Evolutionary conservation across 768 basidiomycete species (phyloP), one percentile per base, ranked within the genome.

Genomic region (Hypholoma fasciculare): DNA sequence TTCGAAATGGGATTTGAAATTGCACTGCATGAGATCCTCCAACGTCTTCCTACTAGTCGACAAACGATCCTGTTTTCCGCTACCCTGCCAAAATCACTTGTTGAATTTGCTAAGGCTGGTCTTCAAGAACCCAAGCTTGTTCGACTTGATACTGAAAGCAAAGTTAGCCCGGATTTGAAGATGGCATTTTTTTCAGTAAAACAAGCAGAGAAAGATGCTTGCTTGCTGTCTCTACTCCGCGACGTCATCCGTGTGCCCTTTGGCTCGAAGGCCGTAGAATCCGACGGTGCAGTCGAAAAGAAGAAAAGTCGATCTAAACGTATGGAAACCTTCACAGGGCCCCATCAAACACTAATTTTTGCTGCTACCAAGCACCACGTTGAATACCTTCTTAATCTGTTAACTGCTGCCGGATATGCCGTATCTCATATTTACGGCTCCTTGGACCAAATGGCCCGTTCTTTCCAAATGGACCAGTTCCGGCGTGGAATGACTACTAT

Each of bases 1-100:
- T 99, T 99, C 72, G 97, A 99, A 70, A 92, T 98, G 87, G 97
- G 97, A 27, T 99, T 99, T 72, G 91, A 93, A 65, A 86, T 88
- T 2, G 90, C 96, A 50, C 82, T 99, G 37, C 89, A 87, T 53
- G 96, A 98, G 73, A 96, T 98, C 63, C 78, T 99, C 13, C 83
- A 89, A 64, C 92, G 95, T 34, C 85, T 99, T 52, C 95, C 96
- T 12, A 58, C 86, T 0, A 83, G 86, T 13, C 87, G 97, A 34
- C 97, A 98, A 73, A 96, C 94, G 2, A 82, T 98, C 40, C 83
- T 99, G 5, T 98, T 98, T 72, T 98, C 96, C 0, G 97, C 97
- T 1, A 99, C 97, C 0, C 80, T 99, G 4, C 97, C 97, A 5
- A 94, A 94, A 69, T 89, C 94, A 4, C 84, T 99, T 14, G 94